A percentile compares a stretch with the other conserved stretches of the same genome.
These are phyloP conservation scores for Penicillium janthinellum DNA, from an alignment of 2,329 filamentous ascomycete genomes.

Conservation along the genomic window DNA sequence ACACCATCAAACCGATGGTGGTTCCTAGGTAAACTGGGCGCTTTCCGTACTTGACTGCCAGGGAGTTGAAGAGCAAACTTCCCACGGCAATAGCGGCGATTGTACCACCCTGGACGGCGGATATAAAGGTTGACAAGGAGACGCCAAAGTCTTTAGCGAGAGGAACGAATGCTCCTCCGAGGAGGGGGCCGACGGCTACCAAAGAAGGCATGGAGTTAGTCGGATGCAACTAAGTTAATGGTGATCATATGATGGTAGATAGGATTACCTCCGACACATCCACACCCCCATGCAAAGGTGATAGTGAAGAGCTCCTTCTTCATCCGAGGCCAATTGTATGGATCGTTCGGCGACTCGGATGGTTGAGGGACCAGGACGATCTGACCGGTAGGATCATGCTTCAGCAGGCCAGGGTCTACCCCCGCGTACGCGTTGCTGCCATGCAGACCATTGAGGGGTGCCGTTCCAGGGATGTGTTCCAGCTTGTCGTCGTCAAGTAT, in stretches of 20 bases:
- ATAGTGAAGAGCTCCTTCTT: constrained; percentile 44
- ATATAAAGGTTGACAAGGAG: constrained; percentile 35
- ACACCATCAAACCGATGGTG: constrained; percentile 37
- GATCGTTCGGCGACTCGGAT: constrained; percentile 29
- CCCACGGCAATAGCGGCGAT: constrained; percentile 42
- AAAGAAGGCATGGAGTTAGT: not conserved
- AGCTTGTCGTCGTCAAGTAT: constrained; percentile 33
- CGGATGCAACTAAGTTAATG: not conserved
- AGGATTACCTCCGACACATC: constrained; percentile 45
- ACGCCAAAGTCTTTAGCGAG: constrained; percentile 38
- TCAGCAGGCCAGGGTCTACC: constrained; percentile 32
- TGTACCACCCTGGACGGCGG: constrained; percentile 40
- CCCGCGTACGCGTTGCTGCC: constrained; percentile 20
- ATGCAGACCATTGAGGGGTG: constrained; percentile 28
- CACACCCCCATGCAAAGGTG: constrained; percentile 43
- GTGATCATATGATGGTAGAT: not conserved
- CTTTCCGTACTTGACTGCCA: constrained; percentile 44
- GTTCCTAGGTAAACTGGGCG: constrained; percentile 41
- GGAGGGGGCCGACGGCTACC: constrained; percentile 42
- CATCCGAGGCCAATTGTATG: constrained; percentile 29
- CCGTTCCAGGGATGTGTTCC: constrained; percentile 36
- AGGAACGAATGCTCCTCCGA: constrained; percentile 41
- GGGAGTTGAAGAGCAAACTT: constrained; percentile 39
- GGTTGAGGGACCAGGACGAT: constrained; percentile 32
- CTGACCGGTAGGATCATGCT: constrained; percentile 34